phyloP scores from a whole-genome alignment of 306 rosid genomes.

The Cyamopsis tetragonoloba region DNA sequence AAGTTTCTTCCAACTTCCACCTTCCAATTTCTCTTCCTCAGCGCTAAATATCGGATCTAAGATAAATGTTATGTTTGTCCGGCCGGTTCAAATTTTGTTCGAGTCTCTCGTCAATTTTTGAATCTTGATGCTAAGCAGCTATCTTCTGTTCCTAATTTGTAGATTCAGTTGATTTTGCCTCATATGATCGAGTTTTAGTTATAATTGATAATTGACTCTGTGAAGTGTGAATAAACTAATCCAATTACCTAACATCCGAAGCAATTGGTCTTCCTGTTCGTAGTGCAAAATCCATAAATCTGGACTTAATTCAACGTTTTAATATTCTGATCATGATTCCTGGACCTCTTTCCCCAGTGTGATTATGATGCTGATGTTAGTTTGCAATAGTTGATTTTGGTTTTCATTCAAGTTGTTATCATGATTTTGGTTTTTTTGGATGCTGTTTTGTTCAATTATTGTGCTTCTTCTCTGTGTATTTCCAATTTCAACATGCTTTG shows the following conservation, averaged over 20 bases:
- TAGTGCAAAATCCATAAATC: background rate
- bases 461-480: background rate
- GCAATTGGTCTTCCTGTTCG: background rate
- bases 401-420: background rate
- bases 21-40: no score
- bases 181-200: background rate
- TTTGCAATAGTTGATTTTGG: background rate
- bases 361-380: background rate
- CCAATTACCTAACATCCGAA: background rate
- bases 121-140: background rate
- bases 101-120: no score
- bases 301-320: no score
- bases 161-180: background rate
- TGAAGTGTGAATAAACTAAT: background rate
- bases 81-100: no score
- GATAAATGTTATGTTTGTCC: background rate
- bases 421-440: background rate
- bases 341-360: background rate
- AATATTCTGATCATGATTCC: no score
- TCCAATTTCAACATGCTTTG: conserved; percentile 9
- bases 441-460: background rate
- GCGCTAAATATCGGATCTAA: background rate
- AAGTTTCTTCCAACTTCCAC: background rate
- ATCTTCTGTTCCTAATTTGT: background rate
- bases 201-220: no score